These are phyloP conservation scores for Apiospora rasikravindrae DNA, from an alignment of 2,329 filamentous ascomycete genomes.

Conservation along the genomic window DNA sequence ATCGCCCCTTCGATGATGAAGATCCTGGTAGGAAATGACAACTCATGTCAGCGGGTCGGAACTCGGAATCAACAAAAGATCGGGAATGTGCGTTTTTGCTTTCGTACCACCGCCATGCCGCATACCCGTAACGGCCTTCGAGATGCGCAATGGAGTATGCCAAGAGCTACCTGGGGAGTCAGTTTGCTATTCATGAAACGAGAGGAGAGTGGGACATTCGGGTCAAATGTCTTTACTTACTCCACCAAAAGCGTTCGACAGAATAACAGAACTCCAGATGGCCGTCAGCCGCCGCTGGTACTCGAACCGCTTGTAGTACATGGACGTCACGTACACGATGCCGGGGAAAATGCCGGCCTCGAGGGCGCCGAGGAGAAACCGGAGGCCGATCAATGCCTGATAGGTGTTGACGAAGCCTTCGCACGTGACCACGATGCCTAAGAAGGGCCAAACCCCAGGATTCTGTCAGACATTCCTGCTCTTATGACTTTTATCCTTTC, in stretches of 20 bases:
- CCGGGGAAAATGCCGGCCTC: conserved; percentile 42
- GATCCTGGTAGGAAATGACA: conserved; percentile 27
- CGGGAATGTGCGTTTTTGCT: background rate
- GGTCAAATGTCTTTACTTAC: conserved; percentile 71
- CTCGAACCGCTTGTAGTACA: conserved; percentile 42
- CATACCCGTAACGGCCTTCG: conserved; percentile 47
- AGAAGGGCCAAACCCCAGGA: background rate
- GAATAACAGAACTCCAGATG: conserved; percentile 25
- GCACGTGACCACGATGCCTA: conserved; percentile 32
- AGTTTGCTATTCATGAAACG: conserved; percentile 46
- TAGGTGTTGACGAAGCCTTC: conserved; percentile 36
- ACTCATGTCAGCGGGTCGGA: background rate
- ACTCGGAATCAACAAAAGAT: too few relatives aligned
- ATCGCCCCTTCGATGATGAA: conserved; percentile 47
- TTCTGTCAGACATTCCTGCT: background rate
- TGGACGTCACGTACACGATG: conserved; percentile 39
- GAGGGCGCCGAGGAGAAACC: conserved; percentile 41
- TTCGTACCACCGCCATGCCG: conserved; percentile 52
- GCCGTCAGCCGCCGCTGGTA: conserved; percentile 32
- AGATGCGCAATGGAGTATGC: conserved; percentile 54
- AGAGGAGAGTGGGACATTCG: conserved; percentile 81
- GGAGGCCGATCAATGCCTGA: conserved; percentile 32
- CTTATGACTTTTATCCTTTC: background rate
- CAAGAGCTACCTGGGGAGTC: conserved; percentile 41
- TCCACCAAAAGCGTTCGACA: conserved; percentile 44